Base-by-base conservation (phyloP, 2,329 filamentous ascomycete species). In the Phialophora verrucosa region DNA sequence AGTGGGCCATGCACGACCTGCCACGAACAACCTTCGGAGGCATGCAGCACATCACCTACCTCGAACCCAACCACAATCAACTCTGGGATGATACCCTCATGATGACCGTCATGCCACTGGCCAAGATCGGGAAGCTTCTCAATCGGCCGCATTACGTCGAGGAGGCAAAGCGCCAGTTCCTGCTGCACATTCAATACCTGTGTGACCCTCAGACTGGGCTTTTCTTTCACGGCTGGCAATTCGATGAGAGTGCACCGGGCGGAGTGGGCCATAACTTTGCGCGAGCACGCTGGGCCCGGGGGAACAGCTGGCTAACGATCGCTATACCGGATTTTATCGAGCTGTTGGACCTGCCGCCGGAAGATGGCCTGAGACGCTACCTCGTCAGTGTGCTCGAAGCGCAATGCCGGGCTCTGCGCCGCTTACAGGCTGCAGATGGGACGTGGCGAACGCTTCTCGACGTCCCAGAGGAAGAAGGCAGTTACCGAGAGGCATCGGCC, bases 1-100 rank as follows among this genome's bases (percentile, higher is more conserved):
- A 93, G 75, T 93, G 91, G 91, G 89, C 90, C 1, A 91, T 91
- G 85, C 82, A 92, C 76, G 91, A 91, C 59, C 83, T 93, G 31
- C 86, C 87, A 12, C 84, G 90, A 49, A 93, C 91, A 0, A 86
- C 85, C 58, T 89, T 87, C 74, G 90, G 88, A 55, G 83, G 89
- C 64, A 90, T 92, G 82, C 90, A 92, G 77, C 90, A 91, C 77
- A 86, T 90, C 67, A 93, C 91, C 0, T 93, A 93, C 72, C 78
- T 89, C 35, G 84, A 87, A 2, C 83, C 85, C 69, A 92, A 94
- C 77, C 83, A 88, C 68, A 84, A 91, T 75, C 89, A 93, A 79
- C 82, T 93, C 25, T 94, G 91, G 91, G 91, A 93, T 71, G 91
- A 94, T 75, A 94, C 91, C 5, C 82, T 94, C 53, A 93, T 94